Percentiles rank a stretch among this genome's conserved stretches.
These are phyloP conservation scores for Calocybe indica DNA, from an alignment of 768 basidiomycete species.

Conservation along the genomic window DNA sequence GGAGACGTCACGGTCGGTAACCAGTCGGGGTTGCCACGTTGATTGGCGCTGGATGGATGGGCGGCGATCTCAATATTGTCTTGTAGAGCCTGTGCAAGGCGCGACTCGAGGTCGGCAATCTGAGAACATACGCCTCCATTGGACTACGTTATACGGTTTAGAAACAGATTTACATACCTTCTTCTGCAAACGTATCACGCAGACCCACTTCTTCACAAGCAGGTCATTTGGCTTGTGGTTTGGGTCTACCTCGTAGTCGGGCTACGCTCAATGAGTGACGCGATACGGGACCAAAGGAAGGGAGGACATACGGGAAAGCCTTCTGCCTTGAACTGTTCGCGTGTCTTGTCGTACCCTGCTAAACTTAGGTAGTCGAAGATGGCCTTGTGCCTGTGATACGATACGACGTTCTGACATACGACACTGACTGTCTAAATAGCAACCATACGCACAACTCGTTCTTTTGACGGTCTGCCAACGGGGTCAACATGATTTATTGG, in stretches of 20 bases:
- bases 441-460: background rate
- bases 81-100: slow-evolving; percentile 42
- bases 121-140: slow-evolving; percentile 12
- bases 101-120: slow-evolving; percentile 59
- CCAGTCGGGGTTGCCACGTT: slow-evolving; percentile 33
- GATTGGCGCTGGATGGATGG: slow-evolving; percentile 2
- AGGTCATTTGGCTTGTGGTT: slow-evolving; percentile 34
- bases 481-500: too few relatives aligned
- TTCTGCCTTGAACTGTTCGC: slow-evolving; percentile 25
- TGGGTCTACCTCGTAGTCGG: slow-evolving; percentile 22
- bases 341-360: slow-evolving; percentile 25
- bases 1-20: slow-evolving; percentile 39
- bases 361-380: slow-evolving; percentile 28
- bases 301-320: slow-evolving; percentile 10
- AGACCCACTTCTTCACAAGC: slow-evolving; percentile 82
- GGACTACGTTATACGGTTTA: background rate
- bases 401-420: background rate
- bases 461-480: background rate
- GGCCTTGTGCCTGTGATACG: slow-evolving; percentile 22
- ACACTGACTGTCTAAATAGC: too few relatives aligned
- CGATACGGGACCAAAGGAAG: background rate
- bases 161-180: slow-evolving; percentile 40
- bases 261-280: slow-evolving; percentile 6
- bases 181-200: slow-evolving; percentile 76
- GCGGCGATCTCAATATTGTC: slow-evolving; percentile 21